phyloP scores from a whole-genome alignment of 1,284 basidiomycete genomes.

The Cutaneotrichosporon cutaneum region DNA sequence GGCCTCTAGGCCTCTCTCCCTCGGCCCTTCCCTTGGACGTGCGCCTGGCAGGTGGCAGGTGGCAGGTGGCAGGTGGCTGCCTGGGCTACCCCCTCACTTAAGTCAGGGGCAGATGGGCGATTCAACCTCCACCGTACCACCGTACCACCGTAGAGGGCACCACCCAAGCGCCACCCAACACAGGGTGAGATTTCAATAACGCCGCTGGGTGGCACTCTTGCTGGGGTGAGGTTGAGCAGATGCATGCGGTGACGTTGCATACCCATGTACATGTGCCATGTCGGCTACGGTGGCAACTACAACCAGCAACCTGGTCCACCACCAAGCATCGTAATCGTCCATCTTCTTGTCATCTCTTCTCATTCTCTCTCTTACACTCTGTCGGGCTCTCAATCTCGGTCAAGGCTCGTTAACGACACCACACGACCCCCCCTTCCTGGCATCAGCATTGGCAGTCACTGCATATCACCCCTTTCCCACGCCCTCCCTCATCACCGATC shows the following conservation, averaged over 20 bases:
- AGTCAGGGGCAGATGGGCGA: no score
- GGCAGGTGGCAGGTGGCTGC: no score
- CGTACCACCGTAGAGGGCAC: no score
- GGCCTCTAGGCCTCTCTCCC: no score
- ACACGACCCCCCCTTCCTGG: background rate
- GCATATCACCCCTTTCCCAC: background rate
- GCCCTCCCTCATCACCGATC: background rate
- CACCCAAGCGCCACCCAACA: no score
- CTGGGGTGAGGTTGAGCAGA: no score
- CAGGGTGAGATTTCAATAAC: background rate
- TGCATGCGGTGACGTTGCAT: background rate
- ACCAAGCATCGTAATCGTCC: background rate
- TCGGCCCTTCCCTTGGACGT: no score
- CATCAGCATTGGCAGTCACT: background rate
- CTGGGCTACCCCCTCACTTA: background rate
- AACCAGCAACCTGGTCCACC: background rate
- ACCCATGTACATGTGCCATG: background rate
- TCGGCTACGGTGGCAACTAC: background rate
- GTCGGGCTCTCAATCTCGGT: background rate
- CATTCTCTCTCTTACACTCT: background rate
- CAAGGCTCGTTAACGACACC: conserved; percentile 4
- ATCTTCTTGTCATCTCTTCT: background rate
- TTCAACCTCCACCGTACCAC: no score
- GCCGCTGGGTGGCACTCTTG: background rate
- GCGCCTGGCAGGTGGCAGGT: no score